Conservation (phyloP, 2,329 filamentous ascomycete species). For the Exophiala aquamarina region DNA sequence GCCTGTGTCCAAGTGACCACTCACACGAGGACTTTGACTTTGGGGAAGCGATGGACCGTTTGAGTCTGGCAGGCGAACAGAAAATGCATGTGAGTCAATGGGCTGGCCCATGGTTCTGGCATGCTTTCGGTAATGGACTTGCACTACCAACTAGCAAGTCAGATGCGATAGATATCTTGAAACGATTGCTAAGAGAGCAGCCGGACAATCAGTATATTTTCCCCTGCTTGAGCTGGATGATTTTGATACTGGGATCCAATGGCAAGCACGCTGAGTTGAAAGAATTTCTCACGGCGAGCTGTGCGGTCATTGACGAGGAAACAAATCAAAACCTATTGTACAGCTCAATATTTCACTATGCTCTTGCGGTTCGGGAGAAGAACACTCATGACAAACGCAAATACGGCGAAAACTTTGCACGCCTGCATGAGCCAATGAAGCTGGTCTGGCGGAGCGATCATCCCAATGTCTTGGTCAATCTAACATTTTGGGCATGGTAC, state of each 20-base stretch:
- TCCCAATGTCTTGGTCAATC: constrained; percentile 21
- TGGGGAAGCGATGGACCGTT: background rate
- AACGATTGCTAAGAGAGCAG: constrained; percentile 7
- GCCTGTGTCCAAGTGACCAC: too few species aligned
- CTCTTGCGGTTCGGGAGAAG: constrained; percentile 9
- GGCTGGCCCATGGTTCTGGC: constrained; percentile 13
- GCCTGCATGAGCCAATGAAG: constrained; percentile 8
- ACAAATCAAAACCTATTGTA: constrained; percentile 8
- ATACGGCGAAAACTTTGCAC: constrained; percentile 8
- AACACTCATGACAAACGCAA: constrained; percentile 4
- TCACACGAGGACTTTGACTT: background rate
- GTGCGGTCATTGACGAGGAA: constrained; percentile 8
- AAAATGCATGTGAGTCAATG: constrained; percentile 14
- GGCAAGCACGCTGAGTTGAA: constrained; percentile 5
- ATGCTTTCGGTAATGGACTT: constrained; percentile 2
- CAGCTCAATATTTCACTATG: constrained; percentile 14
- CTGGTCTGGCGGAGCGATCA: constrained; percentile 15
- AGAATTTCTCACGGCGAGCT: constrained; percentile 15
- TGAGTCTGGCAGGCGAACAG: background rate
- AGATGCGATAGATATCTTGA: constrained; percentile 10
- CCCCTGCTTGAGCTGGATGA: constrained; percentile 17
- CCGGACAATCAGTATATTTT: constrained; percentile 16
- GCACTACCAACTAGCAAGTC: constrained; percentile 5
- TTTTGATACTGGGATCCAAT: constrained; percentile 14
- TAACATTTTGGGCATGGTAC: constrained; percentile 21